phyloP scores from a whole-genome alignment of 768 basidiomycete genomes.

The Phaeotremella skinneri region DNA sequence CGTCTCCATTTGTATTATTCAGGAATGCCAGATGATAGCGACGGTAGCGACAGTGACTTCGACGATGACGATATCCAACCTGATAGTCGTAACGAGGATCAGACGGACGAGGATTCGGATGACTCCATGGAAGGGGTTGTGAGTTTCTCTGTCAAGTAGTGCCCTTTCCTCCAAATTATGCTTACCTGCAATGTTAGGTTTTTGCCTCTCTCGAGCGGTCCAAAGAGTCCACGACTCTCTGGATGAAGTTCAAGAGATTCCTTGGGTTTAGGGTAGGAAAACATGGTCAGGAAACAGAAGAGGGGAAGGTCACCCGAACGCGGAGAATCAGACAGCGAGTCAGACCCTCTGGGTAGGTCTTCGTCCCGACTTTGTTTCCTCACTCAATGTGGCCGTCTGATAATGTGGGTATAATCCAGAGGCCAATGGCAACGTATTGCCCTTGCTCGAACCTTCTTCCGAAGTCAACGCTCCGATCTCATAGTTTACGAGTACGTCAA shows the following conservation, averaged over 20 bases:
- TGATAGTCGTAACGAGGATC: constrained; percentile 6
- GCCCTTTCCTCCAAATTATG: too few relatives aligned
- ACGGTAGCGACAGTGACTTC: constrained; percentile 1
- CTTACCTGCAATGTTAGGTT: too few relatives aligned
- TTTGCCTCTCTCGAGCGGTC: too few relatives aligned
- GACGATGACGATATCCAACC: constrained; percentile 7
- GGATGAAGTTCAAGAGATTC: neutral
- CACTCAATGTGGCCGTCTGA: neutral
- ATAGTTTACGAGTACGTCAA: constrained; percentile 64
- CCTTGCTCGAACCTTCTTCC: constrained; percentile 81
- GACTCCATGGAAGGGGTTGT: neutral
- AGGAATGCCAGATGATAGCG: constrained; percentile 31
- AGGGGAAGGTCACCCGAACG: neutral
- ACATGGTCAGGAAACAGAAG: neutral
- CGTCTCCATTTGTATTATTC: constrained; percentile 58
- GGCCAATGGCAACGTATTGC: constrained; percentile 69
- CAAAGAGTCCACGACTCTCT: neutral
- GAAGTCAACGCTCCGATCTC: constrained; percentile 73
- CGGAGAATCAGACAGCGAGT: constrained; percentile 49
- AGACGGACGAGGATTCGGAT: constrained; percentile 1
- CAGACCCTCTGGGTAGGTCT: constrained; percentile 45
- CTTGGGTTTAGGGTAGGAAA: neutral
- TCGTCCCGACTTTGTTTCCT: neutral
- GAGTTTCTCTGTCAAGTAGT: too few relatives aligned
- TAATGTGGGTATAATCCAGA: constrained; percentile 57